A percentile compares a stretch with the other conserved stretches of the same genome.
These are phyloP conservation scores for Daldinia grandis DNA, from an alignment of 495 filamentous ascomycete species.

Conservation along the genomic window DNA sequence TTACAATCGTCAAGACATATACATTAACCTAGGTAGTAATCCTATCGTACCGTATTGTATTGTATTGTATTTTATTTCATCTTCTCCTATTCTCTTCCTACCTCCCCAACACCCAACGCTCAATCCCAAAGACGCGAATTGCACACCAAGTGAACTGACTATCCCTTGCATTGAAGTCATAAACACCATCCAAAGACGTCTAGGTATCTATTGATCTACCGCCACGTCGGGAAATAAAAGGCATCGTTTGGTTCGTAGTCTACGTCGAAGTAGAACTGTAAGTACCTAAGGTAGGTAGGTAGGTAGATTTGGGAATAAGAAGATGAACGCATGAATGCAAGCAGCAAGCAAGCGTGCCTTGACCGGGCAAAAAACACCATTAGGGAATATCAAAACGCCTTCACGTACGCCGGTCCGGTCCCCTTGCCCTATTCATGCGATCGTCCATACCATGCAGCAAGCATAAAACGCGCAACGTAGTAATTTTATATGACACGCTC, in stretches of 20 bases:
- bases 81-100: not conserved
- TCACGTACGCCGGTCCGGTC: constrained; percentile 3
- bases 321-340: not conserved
- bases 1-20: not conserved
- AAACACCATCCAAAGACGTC: not conserved
- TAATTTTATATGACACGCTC: not conserved
- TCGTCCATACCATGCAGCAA: constrained; percentile 17
- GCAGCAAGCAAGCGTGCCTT: not conserved
- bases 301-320: not conserved
- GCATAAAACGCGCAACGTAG: constrained; percentile 4
- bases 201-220: not conserved
- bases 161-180: not conserved
- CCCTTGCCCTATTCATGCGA: constrained; percentile 23
- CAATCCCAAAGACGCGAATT: not conserved
- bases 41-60: not conserved
- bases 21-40: not conserved
- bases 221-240: not conserved
- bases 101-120: not conserved
- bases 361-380: not conserved
- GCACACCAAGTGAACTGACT: not conserved
- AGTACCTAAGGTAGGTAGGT: too few species aligned
- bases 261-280: not conserved
- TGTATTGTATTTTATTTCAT: not conserved
- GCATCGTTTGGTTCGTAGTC: not conserved
- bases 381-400: constrained; percentile 18